phyloP scores from a whole-genome alignment of 108 stramenopile genomes.

The Craspedostauros australis region DNA sequence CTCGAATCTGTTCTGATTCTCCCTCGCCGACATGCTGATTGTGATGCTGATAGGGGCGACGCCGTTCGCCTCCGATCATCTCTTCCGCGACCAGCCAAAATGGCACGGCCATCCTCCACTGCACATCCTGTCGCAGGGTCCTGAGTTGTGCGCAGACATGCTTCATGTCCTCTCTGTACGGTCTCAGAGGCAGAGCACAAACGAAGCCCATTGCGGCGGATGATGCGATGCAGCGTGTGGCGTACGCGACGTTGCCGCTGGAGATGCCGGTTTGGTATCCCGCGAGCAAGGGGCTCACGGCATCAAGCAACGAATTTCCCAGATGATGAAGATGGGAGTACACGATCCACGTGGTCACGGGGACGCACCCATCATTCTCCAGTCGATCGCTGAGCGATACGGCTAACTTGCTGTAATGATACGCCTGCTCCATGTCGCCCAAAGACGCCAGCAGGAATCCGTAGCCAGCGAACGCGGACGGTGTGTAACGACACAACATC shows the following conservation, averaged over 20 bases:
- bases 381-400: neutral
- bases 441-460: neutral
- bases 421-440: neutral
- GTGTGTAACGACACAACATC: constrained; percentile 1
- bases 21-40: neutral
- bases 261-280: neutral
- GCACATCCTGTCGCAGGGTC: constrained; percentile 2
- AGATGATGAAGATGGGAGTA: constrained; percentile 4
- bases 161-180: constrained; percentile 9
- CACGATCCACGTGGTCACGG: neutral
- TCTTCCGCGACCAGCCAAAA: constrained; percentile 4
- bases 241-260: constrained; percentile 4
- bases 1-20: neutral
- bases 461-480: constrained; percentile 4
- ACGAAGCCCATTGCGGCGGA: constrained; percentile 6
- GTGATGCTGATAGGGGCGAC: neutral
- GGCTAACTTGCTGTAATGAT: neutral
- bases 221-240: neutral
- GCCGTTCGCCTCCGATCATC: neutral
- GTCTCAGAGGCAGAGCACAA: constrained; percentile 2
- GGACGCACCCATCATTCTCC: constrained; percentile 7
- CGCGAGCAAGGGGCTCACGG: neutral
- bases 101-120: neutral
- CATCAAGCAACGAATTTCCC: neutral
- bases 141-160: constrained; percentile 4